phyloP scores from a whole-genome alignment of 495 filamentous ascomycete genomes.

The Delitschia confertaspora region DNA sequence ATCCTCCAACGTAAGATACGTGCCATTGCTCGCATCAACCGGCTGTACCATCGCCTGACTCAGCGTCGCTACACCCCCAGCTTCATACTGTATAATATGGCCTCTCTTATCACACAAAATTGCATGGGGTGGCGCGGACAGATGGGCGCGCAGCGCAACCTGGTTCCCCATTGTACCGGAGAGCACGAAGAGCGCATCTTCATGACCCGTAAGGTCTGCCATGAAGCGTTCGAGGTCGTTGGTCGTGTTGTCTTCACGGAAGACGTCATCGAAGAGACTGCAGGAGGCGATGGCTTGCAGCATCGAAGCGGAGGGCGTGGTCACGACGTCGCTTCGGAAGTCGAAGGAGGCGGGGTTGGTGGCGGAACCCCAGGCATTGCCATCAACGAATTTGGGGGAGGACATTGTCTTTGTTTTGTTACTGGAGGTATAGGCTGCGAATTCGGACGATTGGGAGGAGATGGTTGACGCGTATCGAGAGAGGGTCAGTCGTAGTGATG shows the following conservation, averaged over 20 bases:
- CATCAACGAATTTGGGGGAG: background rate
- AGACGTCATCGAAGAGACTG: slow-evolving; percentile 66
- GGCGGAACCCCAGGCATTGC: slow-evolving; percentile 44
- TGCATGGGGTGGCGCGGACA: slow-evolving; percentile 61
- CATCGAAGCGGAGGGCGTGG: slow-evolving; percentile 77
- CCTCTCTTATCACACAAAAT: slow-evolving; percentile 59
- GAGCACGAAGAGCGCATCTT: slow-evolving; percentile 66
- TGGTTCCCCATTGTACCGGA: slow-evolving; percentile 92
- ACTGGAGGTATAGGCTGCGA: slow-evolving; percentile 14
- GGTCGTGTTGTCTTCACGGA: slow-evolving; percentile 72
- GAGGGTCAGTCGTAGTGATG: background rate
- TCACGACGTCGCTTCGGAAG: slow-evolving; percentile 68
- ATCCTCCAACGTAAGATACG: slow-evolving; percentile 69
- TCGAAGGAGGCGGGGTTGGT: slow-evolving; percentile 60
- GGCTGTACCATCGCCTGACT: slow-evolving; percentile 51
- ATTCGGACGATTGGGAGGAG: slow-evolving; percentile 14
- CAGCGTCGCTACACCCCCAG: slow-evolving; percentile 57
- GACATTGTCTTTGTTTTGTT: slow-evolving; percentile 8
- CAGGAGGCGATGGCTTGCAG: slow-evolving; percentile 52
- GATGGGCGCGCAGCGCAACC: slow-evolving; percentile 56
- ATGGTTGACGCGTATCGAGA: slow-evolving; percentile 1
- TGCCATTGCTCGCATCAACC: slow-evolving; percentile 54
- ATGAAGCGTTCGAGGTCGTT: slow-evolving; percentile 58
- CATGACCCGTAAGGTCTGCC: slow-evolving; percentile 60
- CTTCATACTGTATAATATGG: slow-evolving; percentile 63